Percentiles rank a stretch among this genome's conserved stretches.
phyloP scores from a whole-genome alignment of 129 eudicot genomes.

The Silybum marianum region DNA sequence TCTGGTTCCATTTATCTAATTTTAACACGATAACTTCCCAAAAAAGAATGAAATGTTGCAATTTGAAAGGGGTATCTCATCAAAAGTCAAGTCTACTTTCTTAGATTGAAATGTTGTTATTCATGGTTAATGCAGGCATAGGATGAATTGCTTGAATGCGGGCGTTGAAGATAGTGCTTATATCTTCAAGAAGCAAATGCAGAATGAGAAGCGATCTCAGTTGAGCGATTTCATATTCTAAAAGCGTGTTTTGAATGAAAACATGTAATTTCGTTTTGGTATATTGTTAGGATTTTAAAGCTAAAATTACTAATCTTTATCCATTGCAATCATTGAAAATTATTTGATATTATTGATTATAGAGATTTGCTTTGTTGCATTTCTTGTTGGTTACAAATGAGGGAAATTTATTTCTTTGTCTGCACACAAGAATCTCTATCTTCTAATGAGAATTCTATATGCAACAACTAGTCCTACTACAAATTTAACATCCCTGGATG shows the following conservation, averaged over 20 bases:
- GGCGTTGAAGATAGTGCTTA: slow-evolving; percentile 73
- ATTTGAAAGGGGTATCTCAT: no score
- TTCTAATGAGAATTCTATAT: background rate
- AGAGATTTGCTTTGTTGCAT: background rate
- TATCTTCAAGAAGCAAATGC: slow-evolving; percentile 42
- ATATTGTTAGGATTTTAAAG: background rate
- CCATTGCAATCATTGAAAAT: background rate
- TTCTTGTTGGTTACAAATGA: background rate
- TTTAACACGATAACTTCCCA: no score
- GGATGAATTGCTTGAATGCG: slow-evolving; percentile 80
- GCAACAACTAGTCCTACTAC: background rate
- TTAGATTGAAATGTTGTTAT: background rate
- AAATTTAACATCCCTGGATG: no score
- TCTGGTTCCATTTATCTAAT: no score
- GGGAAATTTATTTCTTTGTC: background rate
- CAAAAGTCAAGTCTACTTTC: background rate
- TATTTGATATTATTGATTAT: background rate
- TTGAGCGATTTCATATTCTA: slow-evolving; percentile 81
- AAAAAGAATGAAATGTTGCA: background rate
- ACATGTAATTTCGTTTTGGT: background rate
- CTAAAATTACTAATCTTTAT: no score
- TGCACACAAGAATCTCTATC: background rate
- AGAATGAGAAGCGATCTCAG: slow-evolving; percentile 33
- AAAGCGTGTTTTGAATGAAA: slow-evolving; percentile 6
- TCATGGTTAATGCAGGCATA: slow-evolving; percentile 57